Evolutionary conservation across 352 stramenopile species (phyloP).

Genomic region (Plasmopara viticola): DNA sequence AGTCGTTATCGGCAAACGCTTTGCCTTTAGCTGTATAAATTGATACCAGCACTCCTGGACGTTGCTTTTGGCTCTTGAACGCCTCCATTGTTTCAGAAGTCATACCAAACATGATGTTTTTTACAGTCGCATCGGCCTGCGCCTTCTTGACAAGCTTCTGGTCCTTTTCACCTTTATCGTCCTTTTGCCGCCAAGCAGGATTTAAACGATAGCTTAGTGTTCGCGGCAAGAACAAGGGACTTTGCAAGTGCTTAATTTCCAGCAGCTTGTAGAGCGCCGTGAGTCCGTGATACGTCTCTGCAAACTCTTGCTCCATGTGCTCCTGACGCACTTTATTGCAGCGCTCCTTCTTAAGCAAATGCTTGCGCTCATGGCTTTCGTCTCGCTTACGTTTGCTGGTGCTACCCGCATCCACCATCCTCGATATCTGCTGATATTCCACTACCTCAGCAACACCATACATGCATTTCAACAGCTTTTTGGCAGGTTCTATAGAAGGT

Average conservation of each 20-base stretch:
- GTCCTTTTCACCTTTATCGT: slow-evolving; percentile 13
- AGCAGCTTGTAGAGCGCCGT: slow-evolving; percentile 82
- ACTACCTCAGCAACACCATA: neutral
- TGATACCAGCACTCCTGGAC: slow-evolving; percentile 47
- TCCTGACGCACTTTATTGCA: slow-evolving; percentile 54
- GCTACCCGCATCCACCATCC: slow-evolving; percentile 23
- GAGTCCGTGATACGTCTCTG: slow-evolving; percentile 63
- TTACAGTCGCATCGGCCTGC: slow-evolving; percentile 28
- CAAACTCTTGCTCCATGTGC: slow-evolving; percentile 77
- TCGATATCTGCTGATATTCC: neutral
- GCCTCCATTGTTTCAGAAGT: slow-evolving; percentile 52
- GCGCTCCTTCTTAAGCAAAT: slow-evolving; percentile 26
- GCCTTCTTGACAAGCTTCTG: slow-evolving; percentile 5
- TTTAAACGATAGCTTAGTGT: slow-evolving; percentile 72
- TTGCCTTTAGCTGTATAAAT: slow-evolving; percentile 40
- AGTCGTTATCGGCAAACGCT: slow-evolving; percentile 53
- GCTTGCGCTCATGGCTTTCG: slow-evolving; percentile 35
- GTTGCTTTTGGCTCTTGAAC: slow-evolving; percentile 53
- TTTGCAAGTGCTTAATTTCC: slow-evolving; percentile 63
- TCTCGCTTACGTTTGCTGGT: slow-evolving; percentile 64
- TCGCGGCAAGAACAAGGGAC: slow-evolving; percentile 68
- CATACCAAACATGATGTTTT: slow-evolving; percentile 65
- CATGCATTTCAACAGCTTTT: neutral
- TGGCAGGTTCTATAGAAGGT: neutral
- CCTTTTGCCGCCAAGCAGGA: slow-evolving; percentile 19